A percentile compares a stretch with the other conserved stretches of the same genome.
phyloP scores from a whole-genome alignment of 495 filamentous ascomycete species.

The Penicillium egyptiacum region DNA sequence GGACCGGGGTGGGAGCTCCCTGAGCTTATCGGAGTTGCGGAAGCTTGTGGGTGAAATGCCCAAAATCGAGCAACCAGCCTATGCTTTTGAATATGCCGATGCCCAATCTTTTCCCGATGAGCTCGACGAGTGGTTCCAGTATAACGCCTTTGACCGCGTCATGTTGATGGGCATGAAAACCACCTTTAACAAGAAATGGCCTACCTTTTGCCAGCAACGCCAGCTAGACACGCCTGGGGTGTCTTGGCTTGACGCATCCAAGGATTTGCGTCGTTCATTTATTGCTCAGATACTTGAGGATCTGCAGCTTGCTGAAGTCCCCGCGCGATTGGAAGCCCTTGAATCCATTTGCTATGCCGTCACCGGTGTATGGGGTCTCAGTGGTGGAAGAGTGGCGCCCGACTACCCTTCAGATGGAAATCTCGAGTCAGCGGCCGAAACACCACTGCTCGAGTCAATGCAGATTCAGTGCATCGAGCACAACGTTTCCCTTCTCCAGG shows the following conservation, averaged over 20 bases:
- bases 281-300: conserved; percentile 41
- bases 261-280: conserved; percentile 46
- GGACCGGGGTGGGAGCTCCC: conserved; percentile 64
- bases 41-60: conserved; percentile 81
- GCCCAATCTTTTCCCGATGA: conserved; percentile 78
- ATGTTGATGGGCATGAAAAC: conserved; percentile 66
- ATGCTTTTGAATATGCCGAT: conserved; percentile 91
- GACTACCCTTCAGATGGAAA: conserved; percentile 30
- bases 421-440: conserved; percentile 35
- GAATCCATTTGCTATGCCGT: conserved; percentile 76
- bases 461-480: conserved; percentile 71
- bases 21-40: conserved; percentile 78
- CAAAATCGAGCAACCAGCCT: conserved; percentile 74
- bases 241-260: conserved; percentile 54
- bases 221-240: conserved; percentile 33
- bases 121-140: conserved; percentile 95
- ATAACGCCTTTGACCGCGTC: conserved; percentile 72
- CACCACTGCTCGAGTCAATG: conserved; percentile 47
- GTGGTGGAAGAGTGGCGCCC: conserved; percentile 51
- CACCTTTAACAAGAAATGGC: conserved; percentile 69
- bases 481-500: conserved; percentile 58
- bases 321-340: conserved; percentile 59
- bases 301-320: conserved; percentile 51
- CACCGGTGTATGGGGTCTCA: conserved; percentile 75
- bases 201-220: conserved; percentile 41